phyloP scores from a whole-genome alignment of 2,329 filamentous ascomycete species.

The Pseudodiploospora longispora region DNA sequence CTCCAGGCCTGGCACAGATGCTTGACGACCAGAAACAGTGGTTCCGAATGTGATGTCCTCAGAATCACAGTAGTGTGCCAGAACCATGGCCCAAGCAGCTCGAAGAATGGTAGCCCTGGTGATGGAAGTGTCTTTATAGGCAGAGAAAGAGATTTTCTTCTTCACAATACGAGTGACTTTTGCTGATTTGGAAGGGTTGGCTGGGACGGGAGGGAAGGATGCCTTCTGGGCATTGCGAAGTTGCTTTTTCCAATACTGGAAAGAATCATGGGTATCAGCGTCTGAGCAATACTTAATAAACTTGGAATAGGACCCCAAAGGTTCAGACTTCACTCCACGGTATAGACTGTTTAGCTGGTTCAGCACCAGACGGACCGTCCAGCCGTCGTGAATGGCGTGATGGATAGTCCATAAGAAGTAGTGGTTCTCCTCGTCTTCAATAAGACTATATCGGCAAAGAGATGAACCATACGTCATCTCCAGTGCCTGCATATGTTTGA shows the following conservation, averaged over 20 bases:
- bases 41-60: constrained; percentile 9
- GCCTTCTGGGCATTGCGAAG: not conserved
- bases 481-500: not conserved
- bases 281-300: constrained; percentile 1
- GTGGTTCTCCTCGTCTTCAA: not conserved
- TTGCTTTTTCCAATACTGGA: not conserved
- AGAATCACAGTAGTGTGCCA: not conserved
- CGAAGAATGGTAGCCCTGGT: not conserved
- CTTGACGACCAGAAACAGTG: constrained; percentile 9
- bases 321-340: not conserved
- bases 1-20: constrained; percentile 8
- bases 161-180: constrained; percentile 2
- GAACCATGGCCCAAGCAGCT: not conserved
- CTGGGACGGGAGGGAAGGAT: constrained; percentile 13
- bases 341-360: not conserved
- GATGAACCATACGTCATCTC: constrained; percentile 2
- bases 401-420: constrained; percentile 3
- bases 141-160: constrained; percentile 18
- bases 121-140: constrained; percentile 3
- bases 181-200: constrained; percentile 1
- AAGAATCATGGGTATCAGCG: constrained; percentile 1
- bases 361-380: not conserved
- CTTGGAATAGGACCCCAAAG: not conserved
- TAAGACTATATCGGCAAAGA: not conserved
- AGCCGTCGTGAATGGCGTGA: constrained; percentile 6